A percentile compares a stretch with the other conserved stretches of the same genome.
Evolutionary conservation across 345 rosid species (phyloP).

Genomic region (Sapria himalayana): DNA sequence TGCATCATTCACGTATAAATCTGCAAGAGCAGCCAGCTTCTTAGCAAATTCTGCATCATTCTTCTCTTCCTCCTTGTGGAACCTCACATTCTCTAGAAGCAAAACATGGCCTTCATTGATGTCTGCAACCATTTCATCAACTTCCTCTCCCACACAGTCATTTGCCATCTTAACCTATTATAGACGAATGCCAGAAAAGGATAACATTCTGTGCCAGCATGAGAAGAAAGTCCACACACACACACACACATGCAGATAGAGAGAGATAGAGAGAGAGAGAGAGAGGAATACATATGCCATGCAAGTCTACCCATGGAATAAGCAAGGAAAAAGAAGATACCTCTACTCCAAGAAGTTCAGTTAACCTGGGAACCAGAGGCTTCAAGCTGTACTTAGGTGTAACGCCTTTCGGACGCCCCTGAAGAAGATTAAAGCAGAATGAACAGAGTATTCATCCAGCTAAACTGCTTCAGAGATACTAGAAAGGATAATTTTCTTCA

Average conservation of each 20-base stretch:
- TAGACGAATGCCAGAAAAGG: too few species aligned
- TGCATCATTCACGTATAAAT: slow-evolving; percentile 77
- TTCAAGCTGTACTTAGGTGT: slow-evolving; percentile 85
- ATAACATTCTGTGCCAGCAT: too few species aligned
- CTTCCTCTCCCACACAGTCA: slow-evolving; percentile 71
- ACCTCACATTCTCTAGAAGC: slow-evolving; percentile 80
- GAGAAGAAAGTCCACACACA: too few species aligned
- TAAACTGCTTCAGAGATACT: too few species aligned
- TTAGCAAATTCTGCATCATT: slow-evolving; percentile 80
- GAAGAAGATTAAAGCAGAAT: slow-evolving; percentile 7
- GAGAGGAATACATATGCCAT: not conserved
- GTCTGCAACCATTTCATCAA: slow-evolving; percentile 44
- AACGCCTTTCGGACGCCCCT: slow-evolving; percentile 91
- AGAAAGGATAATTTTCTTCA: too few species aligned
- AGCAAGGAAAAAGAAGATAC: slow-evolving; percentile 12
- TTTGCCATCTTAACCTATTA: slow-evolving; percentile 64
- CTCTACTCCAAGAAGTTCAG: slow-evolving; percentile 78
- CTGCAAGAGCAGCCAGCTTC: slow-evolving; percentile 84
- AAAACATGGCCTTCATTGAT: slow-evolving; percentile 49
- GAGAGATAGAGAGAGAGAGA: not conserved
- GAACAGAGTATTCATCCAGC: too few species aligned
- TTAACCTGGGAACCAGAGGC: slow-evolving; percentile 68
- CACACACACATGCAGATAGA: too few species aligned
- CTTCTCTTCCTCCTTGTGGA: slow-evolving; percentile 88
- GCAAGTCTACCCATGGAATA: not conserved